These are phyloP conservation scores for Scutellaria baicalensis DNA, from an alignment of 257 asterid genomes.

Conservation along the genomic window DNA sequence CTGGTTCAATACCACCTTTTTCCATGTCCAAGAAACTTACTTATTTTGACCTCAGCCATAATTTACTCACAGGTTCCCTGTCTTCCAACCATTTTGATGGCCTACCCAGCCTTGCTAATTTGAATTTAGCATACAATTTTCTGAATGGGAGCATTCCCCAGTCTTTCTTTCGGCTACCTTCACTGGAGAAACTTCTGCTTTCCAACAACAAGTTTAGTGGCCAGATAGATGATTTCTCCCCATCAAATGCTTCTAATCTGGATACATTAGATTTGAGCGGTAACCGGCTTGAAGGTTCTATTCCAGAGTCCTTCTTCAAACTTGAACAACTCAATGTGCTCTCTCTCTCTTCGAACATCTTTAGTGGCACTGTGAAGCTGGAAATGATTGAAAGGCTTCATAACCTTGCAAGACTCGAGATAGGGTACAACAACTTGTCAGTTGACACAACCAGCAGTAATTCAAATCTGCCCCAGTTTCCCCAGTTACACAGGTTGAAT, in stretches of 20 bases:
- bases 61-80: conserved; percentile 30
- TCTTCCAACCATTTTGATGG: conserved; percentile 32
- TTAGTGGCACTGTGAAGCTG: conserved; percentile 22
- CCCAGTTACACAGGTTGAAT: conserved; percentile 21
- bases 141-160: conserved; percentile 33
- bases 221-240: conserved; percentile 17
- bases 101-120: conserved; percentile 17
- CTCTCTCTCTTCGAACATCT: conserved; percentile 27
- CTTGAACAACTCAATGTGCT: conserved; percentile 20
- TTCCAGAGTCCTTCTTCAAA: conserved; percentile 27
- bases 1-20: conserved; percentile 33
- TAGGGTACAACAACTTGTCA: conserved; percentile 45
- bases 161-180: conserved; percentile 33
- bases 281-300: conserved; percentile 26
- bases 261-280: conserved; percentile 30
- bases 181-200: conserved; percentile 28
- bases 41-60: conserved; percentile 18
- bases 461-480: background rate
- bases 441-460: conserved; percentile 9
- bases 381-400: conserved; percentile 14
- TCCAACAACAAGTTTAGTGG: conserved; percentile 34
- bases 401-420: conserved; percentile 39
- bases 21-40: conserved; percentile 29
- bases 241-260: conserved; percentile 7
- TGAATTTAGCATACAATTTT: conserved; percentile 29